phyloP scores from a whole-genome alignment of 768 basidiomycete genomes.

The Panellus pusillus region DNA sequence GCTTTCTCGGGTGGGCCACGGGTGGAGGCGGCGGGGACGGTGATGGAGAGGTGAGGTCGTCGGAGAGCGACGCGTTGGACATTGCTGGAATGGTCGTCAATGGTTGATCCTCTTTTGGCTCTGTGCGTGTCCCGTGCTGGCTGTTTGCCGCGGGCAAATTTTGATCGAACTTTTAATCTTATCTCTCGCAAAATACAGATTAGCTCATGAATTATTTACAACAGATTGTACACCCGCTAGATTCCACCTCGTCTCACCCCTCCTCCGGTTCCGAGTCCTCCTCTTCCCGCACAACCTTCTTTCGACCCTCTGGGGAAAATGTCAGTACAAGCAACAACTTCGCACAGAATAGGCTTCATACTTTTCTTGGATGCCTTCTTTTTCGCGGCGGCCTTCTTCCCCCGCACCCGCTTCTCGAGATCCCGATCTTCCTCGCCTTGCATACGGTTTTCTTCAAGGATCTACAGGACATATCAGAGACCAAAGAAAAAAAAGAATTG shows the following conservation, averaged over 20 bases:
- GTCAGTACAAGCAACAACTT: neutral
- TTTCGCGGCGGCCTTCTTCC: constrained; percentile 79
- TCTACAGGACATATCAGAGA: constrained; percentile 43
- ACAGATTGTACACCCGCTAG: neutral
- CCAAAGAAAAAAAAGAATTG: neutral
- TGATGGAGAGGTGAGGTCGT: constrained; percentile 8
- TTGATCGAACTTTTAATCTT: too few species aligned
- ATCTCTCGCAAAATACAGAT: neutral
- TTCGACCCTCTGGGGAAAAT: constrained; percentile 17
- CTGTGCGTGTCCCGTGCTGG: too few species aligned
- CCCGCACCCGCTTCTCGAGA: constrained; percentile 81
- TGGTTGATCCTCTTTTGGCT: too few species aligned
- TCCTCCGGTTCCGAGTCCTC: constrained; percentile 20
- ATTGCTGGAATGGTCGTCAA: neutral
- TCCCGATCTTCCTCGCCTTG: constrained; percentile 93
- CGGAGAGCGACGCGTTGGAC: constrained; percentile 15
- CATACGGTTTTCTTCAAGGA: constrained; percentile 75
- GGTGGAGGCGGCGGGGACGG: constrained; percentile 10
- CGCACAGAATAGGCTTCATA: constrained; percentile 20
- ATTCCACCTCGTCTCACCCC: neutral
- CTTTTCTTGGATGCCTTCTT: constrained; percentile 58
- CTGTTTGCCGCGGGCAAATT: too few species aligned
- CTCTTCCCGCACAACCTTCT: constrained; percentile 21
- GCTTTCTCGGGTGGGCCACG: constrained; percentile 1
- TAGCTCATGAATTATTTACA: neutral